Percentiles rank a stretch among this genome's conserved stretches.
Conservation (phyloP, 768 basidiomycete genomes). For the Amanita rubescens region DNA sequence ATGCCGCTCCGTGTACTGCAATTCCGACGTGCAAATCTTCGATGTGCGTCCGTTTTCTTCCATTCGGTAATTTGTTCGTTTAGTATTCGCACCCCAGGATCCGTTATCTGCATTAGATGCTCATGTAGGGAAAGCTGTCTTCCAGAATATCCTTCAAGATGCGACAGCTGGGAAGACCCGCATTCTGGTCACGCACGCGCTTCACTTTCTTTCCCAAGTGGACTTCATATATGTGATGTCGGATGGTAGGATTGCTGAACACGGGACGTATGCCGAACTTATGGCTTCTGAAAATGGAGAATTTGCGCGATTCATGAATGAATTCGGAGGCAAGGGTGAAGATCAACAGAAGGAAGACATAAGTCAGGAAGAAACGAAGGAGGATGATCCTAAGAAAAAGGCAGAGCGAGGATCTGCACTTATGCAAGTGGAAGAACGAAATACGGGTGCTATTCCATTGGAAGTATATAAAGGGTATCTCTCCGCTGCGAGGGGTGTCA, state of each 20-base stretch:
- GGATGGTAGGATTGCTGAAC: constrained; percentile 73
- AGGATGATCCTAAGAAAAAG: constrained; percentile 24
- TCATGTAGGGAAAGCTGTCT: constrained; percentile 83
- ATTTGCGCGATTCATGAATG: constrained; percentile 66
- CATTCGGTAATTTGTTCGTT: not conserved
- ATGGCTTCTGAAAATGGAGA: constrained; percentile 48
- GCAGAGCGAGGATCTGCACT: constrained; percentile 39
- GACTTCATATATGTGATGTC: constrained; percentile 80
- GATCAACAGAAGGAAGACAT: constrained; percentile 40
- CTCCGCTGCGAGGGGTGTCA: constrained; percentile 55
- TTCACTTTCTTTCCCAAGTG: constrained; percentile 83
- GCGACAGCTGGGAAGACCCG: constrained; percentile 64
- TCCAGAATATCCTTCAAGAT: constrained; percentile 74
- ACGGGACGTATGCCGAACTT: constrained; percentile 71
- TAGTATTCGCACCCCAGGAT: constrained; percentile 35
- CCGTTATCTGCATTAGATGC: constrained; percentile 89
- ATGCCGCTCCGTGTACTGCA: constrained; percentile 80
- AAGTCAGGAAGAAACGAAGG: constrained; percentile 25
- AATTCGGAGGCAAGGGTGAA: constrained; percentile 70
- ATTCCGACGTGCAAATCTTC: constrained; percentile 81
- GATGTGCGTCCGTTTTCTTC: constrained; percentile 38
- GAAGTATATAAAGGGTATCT: constrained; percentile 56
- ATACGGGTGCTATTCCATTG: constrained; percentile 60
- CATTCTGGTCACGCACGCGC: constrained; percentile 85
- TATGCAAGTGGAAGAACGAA: constrained; percentile 83